Evolutionary conservation across 352 stramenopile genomes (phyloP).

Genomic region (Saprolegnia parasitica): DNA sequence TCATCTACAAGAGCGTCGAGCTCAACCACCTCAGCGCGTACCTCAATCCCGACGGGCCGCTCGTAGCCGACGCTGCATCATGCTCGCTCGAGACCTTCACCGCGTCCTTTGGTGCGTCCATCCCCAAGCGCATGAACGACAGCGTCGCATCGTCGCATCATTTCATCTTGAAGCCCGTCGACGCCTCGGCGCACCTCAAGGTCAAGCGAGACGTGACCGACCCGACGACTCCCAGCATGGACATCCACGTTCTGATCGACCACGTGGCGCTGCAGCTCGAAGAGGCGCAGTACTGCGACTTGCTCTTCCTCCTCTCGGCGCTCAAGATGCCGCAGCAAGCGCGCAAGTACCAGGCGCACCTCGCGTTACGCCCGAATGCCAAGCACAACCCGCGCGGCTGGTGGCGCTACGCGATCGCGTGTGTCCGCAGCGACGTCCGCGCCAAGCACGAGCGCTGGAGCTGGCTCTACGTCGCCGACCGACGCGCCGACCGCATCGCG

Average conservation of each 20-base stretch:
- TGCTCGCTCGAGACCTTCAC: conserved; percentile 78
- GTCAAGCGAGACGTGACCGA: conserved; percentile 80
- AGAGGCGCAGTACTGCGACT: conserved; percentile 84
- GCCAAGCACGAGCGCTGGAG: conserved; percentile 65
- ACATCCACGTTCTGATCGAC: conserved; percentile 71
- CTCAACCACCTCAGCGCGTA: conserved; percentile 86
- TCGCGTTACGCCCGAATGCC: conserved; percentile 58
- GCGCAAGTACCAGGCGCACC: conserved; percentile 74
- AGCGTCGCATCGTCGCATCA: conserved; percentile 51
- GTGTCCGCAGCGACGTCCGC: conserved; percentile 53
- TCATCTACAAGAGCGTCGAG: conserved; percentile 86
- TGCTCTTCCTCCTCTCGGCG: conserved; percentile 69
- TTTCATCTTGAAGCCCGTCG: conserved; percentile 79
- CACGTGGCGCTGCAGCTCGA: conserved; percentile 78
- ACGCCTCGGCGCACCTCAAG: conserved; percentile 71
- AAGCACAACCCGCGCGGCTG: conserved; percentile 48
- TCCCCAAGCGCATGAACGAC: conserved; percentile 76
- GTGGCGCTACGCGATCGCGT: conserved; percentile 77
- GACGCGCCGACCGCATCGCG: conserved; percentile 65
- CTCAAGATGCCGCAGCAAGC: conserved; percentile 70
- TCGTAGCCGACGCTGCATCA: conserved; percentile 56
- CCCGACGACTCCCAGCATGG: conserved; percentile 68
- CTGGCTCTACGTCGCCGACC: conserved; percentile 79
- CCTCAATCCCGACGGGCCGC: conserved; percentile 54
- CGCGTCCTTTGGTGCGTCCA: conserved; percentile 64